Evolutionary conservation across 208 protist species (phyloP), one percentile per base, ranked within the genome.

Genomic region (Trypanosoma rangeli): DNA sequence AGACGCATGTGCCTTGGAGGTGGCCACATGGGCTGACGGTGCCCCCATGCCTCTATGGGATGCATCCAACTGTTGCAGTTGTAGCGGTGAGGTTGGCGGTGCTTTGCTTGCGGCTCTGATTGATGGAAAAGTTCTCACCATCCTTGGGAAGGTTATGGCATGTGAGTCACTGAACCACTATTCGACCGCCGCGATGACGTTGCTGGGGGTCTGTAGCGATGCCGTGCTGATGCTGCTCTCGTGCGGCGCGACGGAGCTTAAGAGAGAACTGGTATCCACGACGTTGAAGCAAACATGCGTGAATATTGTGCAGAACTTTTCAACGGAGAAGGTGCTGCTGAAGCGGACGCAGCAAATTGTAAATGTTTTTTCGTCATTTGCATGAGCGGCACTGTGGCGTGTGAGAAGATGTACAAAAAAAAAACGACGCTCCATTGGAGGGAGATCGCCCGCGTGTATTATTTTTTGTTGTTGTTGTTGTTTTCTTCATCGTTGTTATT

Each of bases 161-260:
- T 29, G 22, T 16, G 55, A 48, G 16, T 61, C 22, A 7, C 35
- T 24, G 9, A 44, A 75, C 13, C 63, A 50, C 29, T 81, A 86
- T 65, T 86, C 77, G 24, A 75, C 73, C 15, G 60, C 57, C 18
- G 46, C 78, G 1, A 77, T 83, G 24, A 56, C 59, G 33, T 69
- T 88, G 44, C 61, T 93, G 58, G 57, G 69, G 35, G 64, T 69
- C 39, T 81, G 75, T 52, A 33, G 84, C 4, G 82, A 80, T 33
- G 76, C 74, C 26, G 55, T 84, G 15, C 53, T 76, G 8, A 67
- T 84, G 48, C 50, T 89, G 48, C 53, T 89, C 13, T 59, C 37
- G 4, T 87, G 74, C 72, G 33, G 68, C 46, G 31, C 61, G 26
- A 24, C 37, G 49, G 54, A 63, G 24, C 18, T 68, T 8, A 5